Base-by-base conservation (phyloP, 257 asterid genomes). In the Solanum corneliomulleri region DNA sequence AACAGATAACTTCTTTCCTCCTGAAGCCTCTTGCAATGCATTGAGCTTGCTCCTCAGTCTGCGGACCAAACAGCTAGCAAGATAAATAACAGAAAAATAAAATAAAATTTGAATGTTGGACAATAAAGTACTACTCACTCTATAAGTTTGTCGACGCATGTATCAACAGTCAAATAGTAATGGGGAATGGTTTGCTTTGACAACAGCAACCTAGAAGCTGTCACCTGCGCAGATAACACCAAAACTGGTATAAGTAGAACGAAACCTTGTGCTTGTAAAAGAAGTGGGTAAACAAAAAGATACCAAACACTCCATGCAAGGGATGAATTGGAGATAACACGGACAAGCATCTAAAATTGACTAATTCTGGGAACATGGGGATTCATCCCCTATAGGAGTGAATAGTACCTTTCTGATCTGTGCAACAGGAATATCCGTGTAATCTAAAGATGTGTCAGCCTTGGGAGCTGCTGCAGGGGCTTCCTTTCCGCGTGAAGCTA, bases 141-240 rank as follows among this genome's bases (percentile, higher is more conserved):
- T 93, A 96, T 90, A 78, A 97, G 99, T 92, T 97, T 93, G 95
- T 97, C 99, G 9, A 97, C 98, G 64, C 99, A 92, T 88, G 99
- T 91, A 91, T 97, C 99, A 83, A 97, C 99, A 58, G 98, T 95
- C 75, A 97, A 90, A 90, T 97, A 97, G 89, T 97, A 97, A 91
- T 97, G 99, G 1, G 99, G 99, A 88, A 97, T 97, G 84, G 98
- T 97, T 89, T 97, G 99, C 88, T 95, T 97, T 47, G 99, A 95
- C 81, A 92, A 94, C 95, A 97, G 87, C 87, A 97, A 92, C 87
- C 98, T 93, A 11, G 96, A 92, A 85, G 99, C 98, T 37, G 98
- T 97, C 87, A 96, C 94, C 98, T 96, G 96, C 86, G 87, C 90
- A 87, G 75, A 86, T 74, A 60, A 62, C 31, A 84, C 29, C 62